Evolutionary conservation across 768 basidiomycete species (phyloP).

Genomic region (Suillus ampliporus): DNA sequence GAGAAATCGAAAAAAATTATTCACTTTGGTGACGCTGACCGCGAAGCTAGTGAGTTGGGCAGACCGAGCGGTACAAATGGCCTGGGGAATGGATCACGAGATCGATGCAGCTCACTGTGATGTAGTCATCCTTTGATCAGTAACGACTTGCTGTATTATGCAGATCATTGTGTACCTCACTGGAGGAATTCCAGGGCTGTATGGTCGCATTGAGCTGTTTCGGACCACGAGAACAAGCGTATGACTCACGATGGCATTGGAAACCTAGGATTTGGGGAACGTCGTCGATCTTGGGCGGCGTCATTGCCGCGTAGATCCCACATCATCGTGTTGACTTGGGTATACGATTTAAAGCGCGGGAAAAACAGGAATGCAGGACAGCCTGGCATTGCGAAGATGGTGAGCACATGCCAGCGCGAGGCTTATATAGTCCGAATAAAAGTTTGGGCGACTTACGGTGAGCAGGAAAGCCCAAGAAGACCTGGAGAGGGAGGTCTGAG

Average conservation of each 20-base stretch:
- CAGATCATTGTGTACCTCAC: slow-evolving; percentile 19
- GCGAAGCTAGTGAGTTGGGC: slow-evolving; percentile 17
- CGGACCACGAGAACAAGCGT: not conserved
- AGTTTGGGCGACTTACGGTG: slow-evolving; percentile 21
- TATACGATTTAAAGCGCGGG: slow-evolving; percentile 40
- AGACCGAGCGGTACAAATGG: slow-evolving; percentile 28
- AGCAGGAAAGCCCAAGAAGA: slow-evolving; percentile 27
- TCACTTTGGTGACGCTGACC: slow-evolving; percentile 29
- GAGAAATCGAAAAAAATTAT: slow-evolving; percentile 1
- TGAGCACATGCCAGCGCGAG: slow-evolving; percentile 5
- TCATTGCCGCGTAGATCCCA: slow-evolving; percentile 33
- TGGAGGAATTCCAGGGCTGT: slow-evolving; percentile 18
- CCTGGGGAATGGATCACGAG: slow-evolving; percentile 17
- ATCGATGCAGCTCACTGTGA: slow-evolving; percentile 21
- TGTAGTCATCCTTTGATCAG: not conserved
- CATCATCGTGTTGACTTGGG: slow-evolving; percentile 35
- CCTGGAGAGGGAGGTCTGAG: slow-evolving; percentile 30
- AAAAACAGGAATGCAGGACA: slow-evolving; percentile 37
- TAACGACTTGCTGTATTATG: not conserved
- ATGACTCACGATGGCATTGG: slow-evolving; percentile 26
- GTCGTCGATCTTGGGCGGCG: slow-evolving; percentile 17
- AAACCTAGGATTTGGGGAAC: slow-evolving; percentile 20
- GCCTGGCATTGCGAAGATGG: slow-evolving; percentile 31
- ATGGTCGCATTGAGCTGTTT: slow-evolving; percentile 10
- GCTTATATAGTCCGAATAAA: slow-evolving; percentile 32